Base-by-base conservation (phyloP, 2,329 filamentous ascomycete genomes). In the Plenodomus biglobosus region DNA sequence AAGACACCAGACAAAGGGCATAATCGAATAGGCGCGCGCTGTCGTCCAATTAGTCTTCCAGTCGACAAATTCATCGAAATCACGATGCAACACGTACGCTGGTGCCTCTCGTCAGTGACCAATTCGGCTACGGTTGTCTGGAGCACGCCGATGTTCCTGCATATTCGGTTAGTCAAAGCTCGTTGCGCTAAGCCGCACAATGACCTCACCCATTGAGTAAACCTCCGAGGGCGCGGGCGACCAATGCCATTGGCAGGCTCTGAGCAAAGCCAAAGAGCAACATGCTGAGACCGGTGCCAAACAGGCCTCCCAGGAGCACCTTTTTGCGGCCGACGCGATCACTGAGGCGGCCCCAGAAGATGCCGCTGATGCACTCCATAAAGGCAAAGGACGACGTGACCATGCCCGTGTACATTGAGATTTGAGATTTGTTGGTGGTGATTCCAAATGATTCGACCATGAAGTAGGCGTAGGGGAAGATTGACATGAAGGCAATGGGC, bases 401-500 rank as follows among this genome's bases (percentile, higher is more conserved):
- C 85, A 96, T 89, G 64, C 94, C 92, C 20, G 90, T 91, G 72
- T 96, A 97, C 47, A 96, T 84, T 13, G 92, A 89, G 60, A 96
- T 95, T 68, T 88, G 85, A 62, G 81, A 85, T 55, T 87, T 79
- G 67, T 91, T 85, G 39, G 89, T 79, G 54, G 91, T 89, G 68
- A 96, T 86, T 65, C 88, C 80, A 74, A 97, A 97, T 53, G 91
- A 90, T 64, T 91, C 81, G 61, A 97, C 87, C 94, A 99, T 97
- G 78, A 88, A 92, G 77, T 96, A 97, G 62, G 95, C 91, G 73
- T 97, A 99, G 1, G 94, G 94, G 70, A 99, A 97, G 62, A 97
- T 96, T 44, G 92, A 96, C 90, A 96, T 97, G 80, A 99, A 97
- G 5, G 94, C 94, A 72, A 99, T 97, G 43, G 94, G 94, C 72